phyloP scores from a whole-genome alignment of 2,329 filamentous ascomycete genomes.

The Aquanectria penicillioides region DNA sequence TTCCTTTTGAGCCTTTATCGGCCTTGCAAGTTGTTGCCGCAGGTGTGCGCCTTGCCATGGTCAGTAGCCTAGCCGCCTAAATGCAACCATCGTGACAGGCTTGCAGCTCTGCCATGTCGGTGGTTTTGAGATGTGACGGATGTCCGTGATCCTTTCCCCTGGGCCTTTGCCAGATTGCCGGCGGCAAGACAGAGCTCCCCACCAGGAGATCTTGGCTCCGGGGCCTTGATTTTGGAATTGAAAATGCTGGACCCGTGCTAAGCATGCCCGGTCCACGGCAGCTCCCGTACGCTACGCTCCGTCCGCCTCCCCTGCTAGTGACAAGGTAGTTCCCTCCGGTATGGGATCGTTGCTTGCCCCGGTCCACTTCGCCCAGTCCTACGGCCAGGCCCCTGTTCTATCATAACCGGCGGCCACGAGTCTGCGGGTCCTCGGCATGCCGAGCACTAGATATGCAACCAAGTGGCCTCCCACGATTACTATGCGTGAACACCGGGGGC shows the following conservation, averaged over 20 bases:
- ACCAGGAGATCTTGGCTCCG: conserved; percentile 18
- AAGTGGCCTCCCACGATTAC: neutral
- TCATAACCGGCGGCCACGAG: no score
- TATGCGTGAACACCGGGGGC: neutral
- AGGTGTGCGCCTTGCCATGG: neutral
- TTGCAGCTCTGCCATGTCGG: conserved; percentile 22
- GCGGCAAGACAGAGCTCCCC: conserved; percentile 28
- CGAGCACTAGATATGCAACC: neutral
- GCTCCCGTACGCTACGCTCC: conserved; percentile 16
- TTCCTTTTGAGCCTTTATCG: neutral
- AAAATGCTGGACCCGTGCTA: conserved; percentile 1
- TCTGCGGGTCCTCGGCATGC: neutral
- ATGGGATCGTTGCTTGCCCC: neutral
- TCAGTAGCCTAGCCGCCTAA: conserved; percentile 9
- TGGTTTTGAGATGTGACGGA: conserved; percentile 32
- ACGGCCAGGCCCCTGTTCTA: neutral
- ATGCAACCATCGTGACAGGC: conserved; percentile 12
- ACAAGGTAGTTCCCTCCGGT: conserved; percentile 5
- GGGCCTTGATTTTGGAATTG: conserved; percentile 4
- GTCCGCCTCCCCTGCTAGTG: neutral
- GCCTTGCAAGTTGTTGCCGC: conserved; percentile 5
- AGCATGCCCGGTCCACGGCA: conserved; percentile 11
- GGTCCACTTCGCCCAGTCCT: conserved; percentile 6
- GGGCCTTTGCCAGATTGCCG: conserved; percentile 23
- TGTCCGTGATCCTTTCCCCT: neutral